These are phyloP conservation scores for Fonsecaea pedrosoi DNA, from an alignment of 2,329 filamentous ascomycete species.

Conservation along the genomic window DNA sequence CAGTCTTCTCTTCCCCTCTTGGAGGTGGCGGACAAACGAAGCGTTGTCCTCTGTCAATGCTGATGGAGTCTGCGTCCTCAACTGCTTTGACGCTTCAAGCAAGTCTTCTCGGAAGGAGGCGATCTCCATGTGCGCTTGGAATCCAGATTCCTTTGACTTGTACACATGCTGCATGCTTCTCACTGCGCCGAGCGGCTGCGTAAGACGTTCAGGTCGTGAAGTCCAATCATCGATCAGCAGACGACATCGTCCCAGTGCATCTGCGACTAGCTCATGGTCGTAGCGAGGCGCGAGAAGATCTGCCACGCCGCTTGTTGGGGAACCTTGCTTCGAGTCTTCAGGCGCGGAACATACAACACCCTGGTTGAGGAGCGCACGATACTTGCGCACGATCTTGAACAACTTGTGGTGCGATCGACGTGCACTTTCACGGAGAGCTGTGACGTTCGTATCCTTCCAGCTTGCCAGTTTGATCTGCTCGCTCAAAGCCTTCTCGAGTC, in stretches of 20 bases:
- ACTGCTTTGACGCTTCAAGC: constrained; percentile 70
- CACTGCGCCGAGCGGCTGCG: constrained; percentile 72
- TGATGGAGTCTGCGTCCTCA: constrained; percentile 82
- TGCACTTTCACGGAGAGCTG: constrained; percentile 84
- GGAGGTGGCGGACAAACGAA: constrained; percentile 81
- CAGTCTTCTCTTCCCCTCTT: constrained; percentile 85
- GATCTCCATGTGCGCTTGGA: constrained; percentile 67
- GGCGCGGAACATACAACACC: constrained; percentile 71
- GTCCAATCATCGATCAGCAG: constrained; percentile 45
- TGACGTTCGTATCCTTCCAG: constrained; percentile 98
- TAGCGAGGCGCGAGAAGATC: neutral
- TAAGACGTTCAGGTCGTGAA: constrained; percentile 68
- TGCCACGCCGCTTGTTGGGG: constrained; percentile 43
- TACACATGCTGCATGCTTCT: constrained; percentile 75
- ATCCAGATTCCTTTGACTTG: constrained; percentile 57
- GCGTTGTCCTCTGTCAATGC: constrained; percentile 88
- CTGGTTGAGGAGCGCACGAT: constrained; percentile 77
- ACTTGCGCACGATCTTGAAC: constrained; percentile 90
- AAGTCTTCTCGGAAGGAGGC: constrained; percentile 73
- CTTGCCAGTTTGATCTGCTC: constrained; percentile 91
- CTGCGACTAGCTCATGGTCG: constrained; percentile 43
- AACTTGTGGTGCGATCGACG: constrained; percentile 89
- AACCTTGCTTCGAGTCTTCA: constrained; percentile 62
- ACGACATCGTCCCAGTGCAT: constrained; percentile 42
- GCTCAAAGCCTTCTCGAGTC: constrained; percentile 89